Evolutionary conservation across 2,329 filamentous ascomycete species (phyloP), one percentile per base, ranked within the genome.

Genomic region (Epichloe elymi): DNA sequence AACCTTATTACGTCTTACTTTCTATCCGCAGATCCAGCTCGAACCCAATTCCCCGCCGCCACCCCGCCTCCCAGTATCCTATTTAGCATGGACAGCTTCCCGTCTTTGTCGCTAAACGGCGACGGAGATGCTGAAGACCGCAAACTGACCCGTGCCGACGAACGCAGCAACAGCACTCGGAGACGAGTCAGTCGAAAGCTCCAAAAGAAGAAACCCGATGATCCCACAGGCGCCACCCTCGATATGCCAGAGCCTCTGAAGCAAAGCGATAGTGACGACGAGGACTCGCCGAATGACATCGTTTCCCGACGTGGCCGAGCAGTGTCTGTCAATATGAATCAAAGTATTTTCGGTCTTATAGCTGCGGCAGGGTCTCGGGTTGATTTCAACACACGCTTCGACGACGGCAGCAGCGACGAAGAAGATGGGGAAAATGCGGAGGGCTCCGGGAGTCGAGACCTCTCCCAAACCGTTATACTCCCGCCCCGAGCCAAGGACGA

Each of bases 331-430:
- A 88, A 89, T 61, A 88, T 95, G 82, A 93, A 95, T 67, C 90
- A 95, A 73, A 94, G 88, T 57, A 83, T 97, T 51, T 95, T 96
- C 65, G 89, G 88, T 50, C 80, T 97, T 69, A 90, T 97, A 58
- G 87, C 90, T 6, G 88, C 88, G 15, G 88, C 88, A 38, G 88
- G 89, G 6, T 90, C 88, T 33, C 82, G 81, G 53, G 83, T 86
- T 48, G 85, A 94, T 67, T 89, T 94, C 62, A 83, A 87, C 65
- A 78, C 86, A 53, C 80, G 86, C 38, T 91, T 93, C 65, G 85
- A 89, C 61, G 85, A 71, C 47, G 74, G 85, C 57, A 89, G 85
- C 40, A 93, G 87, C 59, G 88, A 91, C 59, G 89, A 89, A 56
- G 86, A 91, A 35, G 85, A 87, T 46, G 75, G 70, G n/a, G 74